Base-by-base conservation (phyloP, 441 rosid species). In the Metrosideros polymorpha region DNA sequence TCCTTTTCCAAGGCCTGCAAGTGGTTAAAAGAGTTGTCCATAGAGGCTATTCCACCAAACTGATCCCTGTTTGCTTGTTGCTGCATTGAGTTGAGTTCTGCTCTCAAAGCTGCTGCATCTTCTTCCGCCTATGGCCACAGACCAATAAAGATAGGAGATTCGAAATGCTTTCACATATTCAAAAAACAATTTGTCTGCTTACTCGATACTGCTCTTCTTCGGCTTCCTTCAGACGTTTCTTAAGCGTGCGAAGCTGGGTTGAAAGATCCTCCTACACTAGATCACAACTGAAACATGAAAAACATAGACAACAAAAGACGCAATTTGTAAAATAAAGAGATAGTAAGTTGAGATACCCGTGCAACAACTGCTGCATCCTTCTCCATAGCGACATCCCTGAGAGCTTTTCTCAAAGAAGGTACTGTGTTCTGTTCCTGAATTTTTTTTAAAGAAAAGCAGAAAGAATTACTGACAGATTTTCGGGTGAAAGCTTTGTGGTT, bases 321-420 rank as follows among this genome's bases (percentile, higher is more conserved):
- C 53, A 39, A 50, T 51, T 86, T 50, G 75, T 50, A 86, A 56
- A 22, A 45, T 86, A 63, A 86, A 75, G 39, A 83, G 42, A 61
- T 25, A 12, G 35, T 17, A 79, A 89, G 59, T 53, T 83, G 22
- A 56, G n/a, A 39, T 90, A 95, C 99, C 93, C 96, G 93, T 88
- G 93, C 93, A 91, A 96, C 98, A 89, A 96, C 99, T 86, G 99
- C 98, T 77, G 99, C 99, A 93, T 98, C 99, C 91, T 96, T 98
- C 95, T 98, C 99, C 95, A 96, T 95, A 22, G 99, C 99, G 82
- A 96, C 97, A 90, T 96, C 99, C 93, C 89, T 95, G 75, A 98
- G 94, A 66, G 99, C 98, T 91, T 94, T 96, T 86, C 99, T 95
- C 89, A 98, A 87, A 91, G 99, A 96, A 71, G 99, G 99, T 63